These are phyloP conservation scores for Beauveria bassiana DNA, from an alignment of 2,329 filamentous ascomycete genomes.

Conservation along the genomic window DNA sequence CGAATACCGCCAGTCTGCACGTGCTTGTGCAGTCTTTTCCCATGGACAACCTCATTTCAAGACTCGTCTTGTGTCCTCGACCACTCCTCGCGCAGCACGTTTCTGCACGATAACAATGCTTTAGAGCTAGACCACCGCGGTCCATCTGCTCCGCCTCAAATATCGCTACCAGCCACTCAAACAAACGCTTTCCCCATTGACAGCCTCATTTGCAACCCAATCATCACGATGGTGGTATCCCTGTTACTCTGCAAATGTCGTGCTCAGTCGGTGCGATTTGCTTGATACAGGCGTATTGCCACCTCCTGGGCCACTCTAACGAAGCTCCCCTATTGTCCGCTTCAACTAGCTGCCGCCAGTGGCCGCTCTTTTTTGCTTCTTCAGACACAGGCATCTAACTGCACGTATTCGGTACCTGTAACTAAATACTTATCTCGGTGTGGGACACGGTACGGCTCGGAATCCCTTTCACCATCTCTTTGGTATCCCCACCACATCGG, in stretches of 20 bases:
- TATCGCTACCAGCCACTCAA: not conserved
- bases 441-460: conserved; percentile 18
- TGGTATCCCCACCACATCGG: conserved; percentile 7
- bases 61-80: not conserved
- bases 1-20: not conserved
- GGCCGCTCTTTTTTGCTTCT: not conserved
- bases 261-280: not conserved
- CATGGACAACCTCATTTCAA: not conserved
- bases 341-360: not conserved
- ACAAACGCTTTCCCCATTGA: not conserved
- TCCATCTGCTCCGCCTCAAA: not conserved
- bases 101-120: not conserved
- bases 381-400: not conserved
- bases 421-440: not conserved
- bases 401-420: not conserved
- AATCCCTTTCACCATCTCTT: conserved; percentile 9
- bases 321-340: not conserved
- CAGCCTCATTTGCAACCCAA: not conserved
- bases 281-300: not conserved
- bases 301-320: not conserved
- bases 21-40: not conserved
- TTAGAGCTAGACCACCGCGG: not conserved
- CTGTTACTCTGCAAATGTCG: not conserved
- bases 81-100: not conserved
- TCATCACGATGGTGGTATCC: not conserved